Base-by-base conservation (phyloP, 1,284 basidiomycete genomes). In the Papiliotrema nemorosa region DNA sequence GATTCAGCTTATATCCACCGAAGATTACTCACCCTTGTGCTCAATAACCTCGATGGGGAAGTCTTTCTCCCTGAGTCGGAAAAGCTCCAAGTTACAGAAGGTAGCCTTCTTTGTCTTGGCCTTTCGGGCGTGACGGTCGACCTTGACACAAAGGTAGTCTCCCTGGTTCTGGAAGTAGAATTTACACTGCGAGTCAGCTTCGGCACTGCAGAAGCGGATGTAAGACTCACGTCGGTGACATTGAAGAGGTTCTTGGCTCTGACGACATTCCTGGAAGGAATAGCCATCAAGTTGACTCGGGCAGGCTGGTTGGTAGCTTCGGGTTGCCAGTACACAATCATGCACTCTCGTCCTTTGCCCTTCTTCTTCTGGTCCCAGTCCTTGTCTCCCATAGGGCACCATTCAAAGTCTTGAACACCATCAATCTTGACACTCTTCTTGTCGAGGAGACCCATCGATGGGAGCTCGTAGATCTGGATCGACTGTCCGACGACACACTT, bases 81-180 rank as follows among this genome's bases (percentile, higher is more conserved):
- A 98, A 58, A 99, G 87, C 77, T 99, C 96, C 57, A 99, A 80
- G 76, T 98, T 99, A 78, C 93, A 96, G 79, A 93, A 98, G 49
- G 90, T 92, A 12, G 92, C 93, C 79, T 98, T 98, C 78, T 97
- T 97, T 20, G 92, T 96, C 80, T 98, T 98, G 40, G 94, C 97
- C 55, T 72, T 72, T 57, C 69, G 60, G 34, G 67, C 64, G 74
- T 97, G 93, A 53, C 96, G 88, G 77, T 99, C 96, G 52, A 99
- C 96, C 78, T 97, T 97, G 76, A 98, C 96, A 67, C 96, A 98
- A 24, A 99, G 83, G 79, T 91, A 98, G 76, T 98, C 93, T 45
- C 96, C 96, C 72, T 96, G 90, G 68, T 94, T 96, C 78, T 99
- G 96, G 93, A 92, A 99, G 77, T 89, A 88, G 42, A 99, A 82